phyloP scores from a whole-genome alignment of 1,284 basidiomycete species.

The Thelephora terrestris region DNA sequence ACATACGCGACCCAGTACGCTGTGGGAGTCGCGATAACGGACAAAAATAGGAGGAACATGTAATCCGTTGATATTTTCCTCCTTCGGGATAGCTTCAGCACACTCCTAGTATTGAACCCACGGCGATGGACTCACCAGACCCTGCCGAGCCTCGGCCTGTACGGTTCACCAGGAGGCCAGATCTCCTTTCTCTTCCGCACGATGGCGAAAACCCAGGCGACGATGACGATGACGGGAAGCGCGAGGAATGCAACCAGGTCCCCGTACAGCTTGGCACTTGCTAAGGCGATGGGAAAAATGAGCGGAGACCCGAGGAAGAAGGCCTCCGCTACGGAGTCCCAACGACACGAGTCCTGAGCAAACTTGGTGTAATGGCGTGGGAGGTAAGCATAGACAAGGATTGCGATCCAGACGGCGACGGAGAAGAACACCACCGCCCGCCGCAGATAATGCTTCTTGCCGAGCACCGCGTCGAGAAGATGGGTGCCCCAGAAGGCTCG shows the following conservation, averaged over 20 bases:
- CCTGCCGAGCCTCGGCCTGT: background rate
- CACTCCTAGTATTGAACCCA: background rate
- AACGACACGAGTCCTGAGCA: background rate
- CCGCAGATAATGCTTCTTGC: background rate
- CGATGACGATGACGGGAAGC: background rate
- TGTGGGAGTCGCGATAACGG: background rate
- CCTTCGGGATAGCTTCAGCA: background rate
- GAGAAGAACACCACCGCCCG: background rate
- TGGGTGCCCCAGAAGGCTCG: background rate
- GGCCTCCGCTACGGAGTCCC: background rate
- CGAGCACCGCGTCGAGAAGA: background rate
- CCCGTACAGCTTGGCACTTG: background rate
- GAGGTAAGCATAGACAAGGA: background rate
- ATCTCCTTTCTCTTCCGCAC: background rate
- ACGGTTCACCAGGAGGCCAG: background rate
- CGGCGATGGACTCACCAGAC: background rate
- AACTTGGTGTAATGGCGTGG: background rate
- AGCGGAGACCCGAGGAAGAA: background rate
- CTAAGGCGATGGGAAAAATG: background rate
- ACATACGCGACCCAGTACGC: background rate
- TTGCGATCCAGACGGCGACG: background rate
- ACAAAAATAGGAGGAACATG: background rate
- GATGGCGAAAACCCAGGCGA: background rate
- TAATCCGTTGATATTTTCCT: background rate
- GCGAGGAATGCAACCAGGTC: background rate